A percentile compares a stretch with the other conserved stretches of the same genome.
Evolutionary conservation across 2,329 filamentous ascomycete genomes (phyloP).

Genomic region (Calycina marina): DNA sequence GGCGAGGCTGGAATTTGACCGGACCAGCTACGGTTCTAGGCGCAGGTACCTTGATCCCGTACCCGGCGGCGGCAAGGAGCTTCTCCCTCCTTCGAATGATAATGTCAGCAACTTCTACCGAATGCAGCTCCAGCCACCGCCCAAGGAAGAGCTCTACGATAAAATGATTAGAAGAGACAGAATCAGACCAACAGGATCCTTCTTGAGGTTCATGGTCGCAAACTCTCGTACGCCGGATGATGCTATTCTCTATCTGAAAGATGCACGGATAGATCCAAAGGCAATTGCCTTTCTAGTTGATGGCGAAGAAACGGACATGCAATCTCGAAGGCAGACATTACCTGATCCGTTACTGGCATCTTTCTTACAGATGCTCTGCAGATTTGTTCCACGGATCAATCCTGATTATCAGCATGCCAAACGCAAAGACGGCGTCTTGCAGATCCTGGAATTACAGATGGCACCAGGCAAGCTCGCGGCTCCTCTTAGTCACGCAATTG

Average conservation of each 20-base stretch:
- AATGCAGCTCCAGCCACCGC: slow-evolving; percentile 45
- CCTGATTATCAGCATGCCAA: not conserved
- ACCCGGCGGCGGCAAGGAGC: slow-evolving; percentile 48
- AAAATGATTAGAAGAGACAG: slow-evolving; percentile 36
- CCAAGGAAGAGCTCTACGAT: slow-evolving; percentile 39
- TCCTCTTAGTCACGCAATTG: slow-evolving; percentile 8
- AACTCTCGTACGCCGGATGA: slow-evolving; percentile 33
- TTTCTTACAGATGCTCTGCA: slow-evolving; percentile 36
- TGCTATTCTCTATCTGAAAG: slow-evolving; percentile 34
- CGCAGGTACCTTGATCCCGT: slow-evolving; percentile 20
- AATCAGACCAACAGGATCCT: slow-evolving; percentile 32
- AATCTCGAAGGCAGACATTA: slow-evolving; percentile 16
- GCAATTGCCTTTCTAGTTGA: slow-evolving; percentile 9
- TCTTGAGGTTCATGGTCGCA: slow-evolving; percentile 40
- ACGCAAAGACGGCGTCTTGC: not conserved
- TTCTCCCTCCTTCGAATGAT: slow-evolving; percentile 36
- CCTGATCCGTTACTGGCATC: slow-evolving; percentile 28
- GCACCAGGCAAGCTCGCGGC: not conserved
- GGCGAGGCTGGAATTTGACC: slow-evolving; percentile 9
- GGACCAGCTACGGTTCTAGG: slow-evolving; percentile 9
- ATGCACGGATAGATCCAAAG: slow-evolving; percentile 23
- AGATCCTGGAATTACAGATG: not conserved
- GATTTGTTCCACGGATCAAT: slow-evolving; percentile 21
- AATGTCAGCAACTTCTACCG: slow-evolving; percentile 52
- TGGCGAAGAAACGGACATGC: slow-evolving; percentile 4